Evolutionary conservation across 73 alveolate genomes (phyloP), one percentile per base, ranked within the genome.

Genomic region (Paramecium sexaurelia): DNA sequence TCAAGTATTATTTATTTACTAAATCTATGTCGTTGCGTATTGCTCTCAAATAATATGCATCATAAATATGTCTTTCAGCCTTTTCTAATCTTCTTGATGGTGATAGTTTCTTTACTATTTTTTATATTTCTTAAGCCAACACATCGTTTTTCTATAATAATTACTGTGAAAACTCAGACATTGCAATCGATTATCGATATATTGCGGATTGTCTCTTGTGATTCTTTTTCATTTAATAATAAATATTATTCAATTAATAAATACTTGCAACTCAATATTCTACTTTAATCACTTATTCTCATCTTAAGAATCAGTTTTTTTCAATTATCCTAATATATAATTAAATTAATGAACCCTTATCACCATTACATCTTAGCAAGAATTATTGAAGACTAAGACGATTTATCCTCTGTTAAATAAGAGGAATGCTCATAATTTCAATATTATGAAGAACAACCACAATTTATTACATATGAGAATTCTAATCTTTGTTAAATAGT

Each of bases 11-110:
- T 27, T 35, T 27, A 11, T 67, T 13, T 7, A 32, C 32, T 68
- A 27, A 24, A 32, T 68, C 85, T 6, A 75, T 37, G 22, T 75
- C 88, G 17, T 75, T 75, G 6, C 88, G 61, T 5, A 75, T 36
- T 1, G 88, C 26, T 37, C 88, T 35, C 20, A 75, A 39, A 39
- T 75, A 75, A 39, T 37, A 75, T 35, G 88, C 88, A 78, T 78
- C 55, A 22, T 78, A 78, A 40, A 78, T 78, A 0, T 78, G 90
- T 20, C 90, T 78, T 1, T 78, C 90, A 19, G 90, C 37, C 55
- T 41, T 41, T 0, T 22, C 75, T 39, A 29, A 9, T 78, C 90
- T 78, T 8, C 40, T 32, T 19, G n/a, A 22, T 17, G 51, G 32
- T 17, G 68, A 2, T 19, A 78, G 13, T 11, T 78, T 9, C 20